These are phyloP conservation scores for Juncus inflexus DNA, from an alignment of 176 grass and related monocot species.

Conservation along the genomic window DNA sequence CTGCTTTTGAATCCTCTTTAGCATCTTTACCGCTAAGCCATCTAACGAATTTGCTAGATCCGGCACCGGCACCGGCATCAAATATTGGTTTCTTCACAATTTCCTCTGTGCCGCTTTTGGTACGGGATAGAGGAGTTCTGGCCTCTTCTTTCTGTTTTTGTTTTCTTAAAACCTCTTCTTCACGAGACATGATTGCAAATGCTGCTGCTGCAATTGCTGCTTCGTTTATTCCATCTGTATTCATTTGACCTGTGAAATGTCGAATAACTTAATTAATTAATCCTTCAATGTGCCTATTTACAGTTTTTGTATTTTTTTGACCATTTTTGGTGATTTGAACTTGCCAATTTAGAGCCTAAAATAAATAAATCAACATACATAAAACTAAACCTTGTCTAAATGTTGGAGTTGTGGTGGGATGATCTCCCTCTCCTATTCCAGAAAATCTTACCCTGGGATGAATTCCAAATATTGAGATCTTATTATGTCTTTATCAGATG, in stretches of 20 bases:
- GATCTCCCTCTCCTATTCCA: conserved; percentile 28
- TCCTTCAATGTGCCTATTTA: no score
- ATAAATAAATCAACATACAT: conserved; percentile 10
- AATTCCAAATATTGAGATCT: background rate
- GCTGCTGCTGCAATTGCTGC: conserved; percentile 55
- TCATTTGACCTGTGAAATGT: conserved; percentile 29
- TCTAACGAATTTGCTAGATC: conserved; percentile 54
- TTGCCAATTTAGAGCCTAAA: conserved; percentile 11
- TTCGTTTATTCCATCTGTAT: conserved; percentile 24
- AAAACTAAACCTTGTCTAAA: conserved; percentile 27
- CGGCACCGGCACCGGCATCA: conserved; percentile 44
- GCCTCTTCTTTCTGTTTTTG: conserved; percentile 25
- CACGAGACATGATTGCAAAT: conserved; percentile 48
- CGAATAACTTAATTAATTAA: no score
- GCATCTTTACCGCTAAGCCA: conserved; percentile 56
- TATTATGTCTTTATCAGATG: no score
- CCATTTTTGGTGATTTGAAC: no score
- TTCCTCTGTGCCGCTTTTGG: conserved; percentile 29
- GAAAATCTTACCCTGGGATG: conserved; percentile 38
- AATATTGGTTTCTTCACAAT: conserved; percentile 36
- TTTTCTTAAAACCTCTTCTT: conserved; percentile 44
- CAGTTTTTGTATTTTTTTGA: no score
- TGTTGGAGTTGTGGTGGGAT: background rate
- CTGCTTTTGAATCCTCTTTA: conserved; percentile 40
- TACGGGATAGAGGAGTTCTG: background rate